These are phyloP conservation scores for Amanita rimosa DNA, from an alignment of 768 basidiomycete genomes.

Conservation along the genomic window DNA sequence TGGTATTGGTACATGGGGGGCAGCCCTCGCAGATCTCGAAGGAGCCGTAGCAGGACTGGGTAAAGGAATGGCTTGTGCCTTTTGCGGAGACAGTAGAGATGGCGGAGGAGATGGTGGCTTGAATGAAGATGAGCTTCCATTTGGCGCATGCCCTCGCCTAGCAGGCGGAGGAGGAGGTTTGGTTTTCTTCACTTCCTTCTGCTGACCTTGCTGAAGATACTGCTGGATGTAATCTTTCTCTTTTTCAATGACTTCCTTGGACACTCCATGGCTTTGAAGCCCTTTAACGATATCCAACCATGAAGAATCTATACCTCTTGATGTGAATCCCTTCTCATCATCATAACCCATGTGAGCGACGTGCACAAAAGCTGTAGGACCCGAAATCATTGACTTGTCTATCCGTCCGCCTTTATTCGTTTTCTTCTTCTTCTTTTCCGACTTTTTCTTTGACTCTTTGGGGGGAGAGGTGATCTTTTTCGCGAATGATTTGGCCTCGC, in stretches of 20 bases:
- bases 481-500: conserved; percentile 73
- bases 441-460: conserved; percentile 34
- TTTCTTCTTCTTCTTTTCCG: conserved; percentile 51
- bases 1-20: conserved; percentile 17
- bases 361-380: conserved; percentile 75
- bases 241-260: conserved; percentile 53
- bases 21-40: conserved; percentile 18
- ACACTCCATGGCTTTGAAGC: conserved; percentile 56
- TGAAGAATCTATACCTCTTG: conserved; percentile 78
- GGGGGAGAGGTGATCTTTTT: conserved; percentile 54
- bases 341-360: conserved; percentile 96
- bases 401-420: conserved; percentile 61
- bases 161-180: conserved; percentile 46
- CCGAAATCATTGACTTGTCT: conserved; percentile 89
- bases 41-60: conserved; percentile 8
- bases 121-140: conserved; percentile 24
- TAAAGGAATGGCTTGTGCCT: conserved; percentile 18
- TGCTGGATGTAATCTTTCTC: conserved; percentile 80
- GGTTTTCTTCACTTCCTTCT: conserved; percentile 28
- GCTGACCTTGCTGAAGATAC: conserved; percentile 40
- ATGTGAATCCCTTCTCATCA: conserved; percentile 74
- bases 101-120: conserved; percentile 22
- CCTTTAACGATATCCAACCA: conserved; percentile 69
- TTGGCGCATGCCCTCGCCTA: conserved; percentile 24
- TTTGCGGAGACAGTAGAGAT: conserved; percentile 17